phyloP scores from a whole-genome alignment of 345 rosid species.

The Eucalyptus grandis region DNA sequence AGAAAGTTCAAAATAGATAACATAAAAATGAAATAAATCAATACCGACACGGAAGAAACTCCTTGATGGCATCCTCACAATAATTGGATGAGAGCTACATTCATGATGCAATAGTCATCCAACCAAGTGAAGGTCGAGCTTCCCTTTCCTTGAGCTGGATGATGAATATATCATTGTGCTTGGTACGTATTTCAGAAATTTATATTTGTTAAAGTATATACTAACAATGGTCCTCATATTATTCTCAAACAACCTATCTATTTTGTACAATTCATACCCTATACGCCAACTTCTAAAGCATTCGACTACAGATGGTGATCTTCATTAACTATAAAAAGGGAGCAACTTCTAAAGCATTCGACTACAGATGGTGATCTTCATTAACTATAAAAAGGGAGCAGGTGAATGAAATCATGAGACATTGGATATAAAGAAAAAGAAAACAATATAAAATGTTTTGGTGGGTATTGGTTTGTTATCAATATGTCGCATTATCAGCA shows the following conservation, averaged over 20 bases:
- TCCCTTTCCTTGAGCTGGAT: slow-evolving; percentile 7
- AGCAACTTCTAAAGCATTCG: neutral
- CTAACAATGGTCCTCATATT: neutral
- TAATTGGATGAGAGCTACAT: slow-evolving; percentile 25
- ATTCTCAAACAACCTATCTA: neutral
- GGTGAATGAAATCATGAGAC: neutral
- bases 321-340: neutral
- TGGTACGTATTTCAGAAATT: neutral
- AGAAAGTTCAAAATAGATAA: no score
- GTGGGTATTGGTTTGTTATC: neutral
- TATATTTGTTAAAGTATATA: neutral
- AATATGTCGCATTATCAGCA: neutral
- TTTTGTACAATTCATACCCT: neutral
- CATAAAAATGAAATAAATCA: no score
- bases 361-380: neutral
- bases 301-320: neutral
- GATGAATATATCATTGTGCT: slow-evolving; percentile 13
- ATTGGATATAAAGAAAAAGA: neutral
- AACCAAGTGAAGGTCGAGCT: neutral
- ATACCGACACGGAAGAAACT: slow-evolving; percentile 13
- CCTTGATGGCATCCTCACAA: slow-evolving; percentile 42
- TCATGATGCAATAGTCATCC: slow-evolving; percentile 21
- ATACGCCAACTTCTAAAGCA: neutral
- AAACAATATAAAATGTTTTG: neutral
- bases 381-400: neutral